phyloP scores from a whole-genome alignment of 176 grass and related monocot genomes.

The Carex pumila region DNA sequence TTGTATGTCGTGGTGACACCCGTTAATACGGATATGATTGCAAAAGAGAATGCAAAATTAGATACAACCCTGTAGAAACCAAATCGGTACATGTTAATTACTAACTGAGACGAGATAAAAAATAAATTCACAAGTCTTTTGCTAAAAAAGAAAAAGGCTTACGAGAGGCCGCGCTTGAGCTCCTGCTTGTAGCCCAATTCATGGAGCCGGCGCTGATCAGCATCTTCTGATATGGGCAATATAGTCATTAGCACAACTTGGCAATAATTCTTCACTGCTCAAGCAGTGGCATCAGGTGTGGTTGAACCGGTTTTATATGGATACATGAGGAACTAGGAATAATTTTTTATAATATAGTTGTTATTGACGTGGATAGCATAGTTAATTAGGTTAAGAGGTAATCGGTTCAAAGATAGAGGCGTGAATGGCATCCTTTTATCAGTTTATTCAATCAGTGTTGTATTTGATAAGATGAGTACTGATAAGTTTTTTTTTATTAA shows the following conservation, averaged over 20 bases:
- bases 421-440: too few species aligned
- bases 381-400: background rate
- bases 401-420: background rate
- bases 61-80: slow-evolving; percentile 23
- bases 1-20: slow-evolving; percentile 54
- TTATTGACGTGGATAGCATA: too few species aligned
- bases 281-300: background rate
- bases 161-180: slow-evolving; percentile 49
- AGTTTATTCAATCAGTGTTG: too few species aligned
- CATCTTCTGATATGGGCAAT: slow-evolving; percentile 1
- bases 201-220: slow-evolving; percentile 29
- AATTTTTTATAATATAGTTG: too few species aligned
- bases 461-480: too few species aligned
- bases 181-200: slow-evolving; percentile 51
- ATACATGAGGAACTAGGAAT: background rate
- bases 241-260: background rate
- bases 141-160: background rate
- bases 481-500: too few species aligned
- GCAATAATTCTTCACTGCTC: background rate
- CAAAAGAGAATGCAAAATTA: slow-evolving; percentile 54
- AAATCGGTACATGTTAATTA: background rate
- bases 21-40: slow-evolving; percentile 45
- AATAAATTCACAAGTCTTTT: background rate
- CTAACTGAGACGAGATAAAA: background rate
- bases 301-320: background rate